Evolutionary conservation across 2,329 filamentous ascomycete species (phyloP).

Genomic region (Didymella segeticola): DNA sequence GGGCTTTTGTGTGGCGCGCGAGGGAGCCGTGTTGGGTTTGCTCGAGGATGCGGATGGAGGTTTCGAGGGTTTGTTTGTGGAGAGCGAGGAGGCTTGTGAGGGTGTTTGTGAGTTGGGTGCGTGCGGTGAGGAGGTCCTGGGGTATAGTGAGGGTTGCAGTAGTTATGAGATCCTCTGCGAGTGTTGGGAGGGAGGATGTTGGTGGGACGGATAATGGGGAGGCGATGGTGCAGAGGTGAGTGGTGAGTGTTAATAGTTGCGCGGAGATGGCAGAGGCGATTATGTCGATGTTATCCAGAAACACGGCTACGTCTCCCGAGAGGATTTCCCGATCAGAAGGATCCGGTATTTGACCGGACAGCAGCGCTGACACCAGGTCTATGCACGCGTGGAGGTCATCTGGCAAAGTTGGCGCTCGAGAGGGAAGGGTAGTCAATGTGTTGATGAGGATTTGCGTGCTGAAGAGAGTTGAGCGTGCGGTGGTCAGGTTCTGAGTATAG

Average conservation of each 20-base stretch:
- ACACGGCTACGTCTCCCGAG: conserved; percentile 47
- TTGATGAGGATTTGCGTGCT: conserved; percentile 44
- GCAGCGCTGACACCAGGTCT: conserved; percentile 50
- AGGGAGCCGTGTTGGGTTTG: conserved; percentile 56
- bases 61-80: conserved; percentile 48
- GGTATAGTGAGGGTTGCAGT: conserved; percentile 26
- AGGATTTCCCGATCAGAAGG: conserved; percentile 49
- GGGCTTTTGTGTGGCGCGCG: conserved; percentile 50
- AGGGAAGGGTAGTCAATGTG: conserved; percentile 46
- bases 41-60: conserved; percentile 54
- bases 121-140: conserved; percentile 35
- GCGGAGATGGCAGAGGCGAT: conserved; percentile 46
- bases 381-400: conserved; percentile 53
- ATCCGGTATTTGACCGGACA: conserved; percentile 45
- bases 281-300: conserved; percentile 49
- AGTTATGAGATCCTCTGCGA: conserved; percentile 18
- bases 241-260: conserved; percentile 38
- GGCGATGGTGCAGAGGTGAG: conserved; percentile 44
- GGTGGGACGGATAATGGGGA: conserved; percentile 26
- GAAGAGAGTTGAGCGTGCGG: conserved; percentile 42
- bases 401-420: conserved; percentile 46
- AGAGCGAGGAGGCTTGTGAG: conserved; percentile 42
- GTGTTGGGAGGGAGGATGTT: conserved; percentile 17
- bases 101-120: conserved; percentile 44
- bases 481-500: conserved; percentile 45